Base-by-base conservation (phyloP, 768 basidiomycete genomes). In the Kwoniella pini region DNA sequence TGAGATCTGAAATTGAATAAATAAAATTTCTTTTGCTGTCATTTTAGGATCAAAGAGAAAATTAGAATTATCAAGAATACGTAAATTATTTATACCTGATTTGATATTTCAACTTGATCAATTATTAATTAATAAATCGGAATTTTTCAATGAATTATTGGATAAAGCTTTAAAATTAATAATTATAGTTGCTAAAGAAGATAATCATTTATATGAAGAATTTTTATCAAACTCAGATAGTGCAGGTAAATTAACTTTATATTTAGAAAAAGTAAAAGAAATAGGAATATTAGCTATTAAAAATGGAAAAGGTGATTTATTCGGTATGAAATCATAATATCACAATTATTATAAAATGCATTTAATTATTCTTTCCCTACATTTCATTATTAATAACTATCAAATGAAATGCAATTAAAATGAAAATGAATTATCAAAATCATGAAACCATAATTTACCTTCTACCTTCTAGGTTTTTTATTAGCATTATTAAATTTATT, bases 1-100 rank as follows among this genome's bases (percentile, higher is more conserved):
- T n/a, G n/a, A n/a, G n/a, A n/a, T n/a, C n/a, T n/a, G n/a, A n/a
- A n/a, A n/a, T n/a, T n/a, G n/a, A n/a, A n/a, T n/a, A n/a, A n/a
- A n/a, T n/a, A n/a, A n/a, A 36, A 9, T 36, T 36, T 9, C 33
- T 9, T 36, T 9, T 36, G 15, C 15, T 9, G 9, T 9, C 15
- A 36, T 36, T 27, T 15, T 42, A 83, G 85, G 79, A 40, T 83
- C 86, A 46, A 83, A 82, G 6, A 82, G 88, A 26, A 81, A 81
- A 22, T 81, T 81, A 21, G 90, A 94, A 63, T 83, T 95, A 45
- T 79, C 84, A 12, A 85, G 88, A n/a, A 88, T 95, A 52, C 85
- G 93, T 40, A 87, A 92, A 69, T 85, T 94, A 28, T 94, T 88
- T 77, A 81, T 96, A 24, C 95, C 93, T 0, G 92, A 96, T 74